phyloP scores from a whole-genome alignment of 2,329 filamentous ascomycete genomes.

The Pyricularia pennisetigena region DNA sequence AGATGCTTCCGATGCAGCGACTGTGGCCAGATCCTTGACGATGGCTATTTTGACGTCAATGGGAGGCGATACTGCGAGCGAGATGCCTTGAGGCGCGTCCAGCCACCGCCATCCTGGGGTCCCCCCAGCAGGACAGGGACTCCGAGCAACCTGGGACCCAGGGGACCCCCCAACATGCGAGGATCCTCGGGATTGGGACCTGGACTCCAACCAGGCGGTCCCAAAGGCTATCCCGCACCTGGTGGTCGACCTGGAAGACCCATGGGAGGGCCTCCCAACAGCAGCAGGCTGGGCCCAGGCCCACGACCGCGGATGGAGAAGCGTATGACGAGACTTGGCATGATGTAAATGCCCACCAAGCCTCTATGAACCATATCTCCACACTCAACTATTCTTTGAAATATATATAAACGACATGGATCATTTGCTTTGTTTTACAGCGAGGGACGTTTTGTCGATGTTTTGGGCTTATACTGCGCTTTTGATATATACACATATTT shows the following conservation, averaged over 20 bases:
- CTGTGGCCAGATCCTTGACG: constrained; percentile 62
- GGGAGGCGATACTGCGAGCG: constrained; percentile 77
- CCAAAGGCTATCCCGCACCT: constrained; percentile 6
- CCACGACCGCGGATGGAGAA: constrained; percentile 46
- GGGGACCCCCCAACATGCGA: not conserved
- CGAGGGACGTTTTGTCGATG: not conserved
- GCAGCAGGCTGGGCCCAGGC: constrained; percentile 23
- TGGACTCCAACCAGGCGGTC: constrained; percentile 7
- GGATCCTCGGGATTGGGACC: not conserved
- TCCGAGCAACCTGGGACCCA: constrained; percentile 3
- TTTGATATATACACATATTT: not conserved
- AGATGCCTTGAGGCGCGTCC: constrained; percentile 58
- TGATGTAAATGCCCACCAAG: constrained; percentile 28
- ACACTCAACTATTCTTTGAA: not conserved
- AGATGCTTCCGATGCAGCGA: constrained; percentile 77
- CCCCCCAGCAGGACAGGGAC: not conserved
- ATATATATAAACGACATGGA: not conserved
- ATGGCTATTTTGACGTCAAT: constrained; percentile 86
- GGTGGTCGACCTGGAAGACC: constrained; percentile 9
- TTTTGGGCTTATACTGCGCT: not conserved
- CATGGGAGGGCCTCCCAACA: constrained; percentile 20
- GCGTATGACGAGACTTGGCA: constrained; percentile 50
- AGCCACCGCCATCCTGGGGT: constrained; percentile 17
- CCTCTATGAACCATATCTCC: not conserved
- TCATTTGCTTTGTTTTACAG: not conserved